These are phyloP conservation scores for Boletus rufocinnamomeus DNA, from an alignment of 768 basidiomycete species.

Conservation along the genomic window DNA sequence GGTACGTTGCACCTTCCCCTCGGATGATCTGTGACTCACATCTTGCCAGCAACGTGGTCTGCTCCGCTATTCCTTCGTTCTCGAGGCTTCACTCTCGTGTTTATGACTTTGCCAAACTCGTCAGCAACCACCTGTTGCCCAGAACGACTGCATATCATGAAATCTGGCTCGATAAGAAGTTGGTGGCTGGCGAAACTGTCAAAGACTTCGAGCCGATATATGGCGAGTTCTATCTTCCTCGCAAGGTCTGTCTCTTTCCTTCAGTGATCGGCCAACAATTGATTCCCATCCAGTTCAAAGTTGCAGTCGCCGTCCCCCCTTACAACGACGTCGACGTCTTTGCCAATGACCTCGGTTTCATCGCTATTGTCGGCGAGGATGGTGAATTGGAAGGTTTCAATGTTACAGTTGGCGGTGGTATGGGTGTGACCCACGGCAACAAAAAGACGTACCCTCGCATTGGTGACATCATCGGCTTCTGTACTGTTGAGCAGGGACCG, in stretches of 20 bases:
- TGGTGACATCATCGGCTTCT: slow-evolving; percentile 90
- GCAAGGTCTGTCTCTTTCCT: slow-evolving; percentile 63
- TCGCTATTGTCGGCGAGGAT: slow-evolving; percentile 79
- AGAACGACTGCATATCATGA: slow-evolving; percentile 95
- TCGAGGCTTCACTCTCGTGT: slow-evolving; percentile 86
- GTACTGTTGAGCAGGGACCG: slow-evolving; percentile 81
- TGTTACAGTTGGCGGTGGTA: slow-evolving; percentile 91
- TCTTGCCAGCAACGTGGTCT: slow-evolving; percentile 75
- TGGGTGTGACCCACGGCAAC: slow-evolving; percentile 99
- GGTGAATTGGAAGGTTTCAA: slow-evolving; percentile 92
- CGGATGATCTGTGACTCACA: slow-evolving; percentile 6
- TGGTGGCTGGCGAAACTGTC: slow-evolving; percentile 90
- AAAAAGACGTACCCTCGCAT: slow-evolving; percentile 97
- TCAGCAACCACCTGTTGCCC: slow-evolving; percentile 87
- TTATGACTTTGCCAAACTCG: slow-evolving; percentile 77
- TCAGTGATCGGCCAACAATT: background rate
- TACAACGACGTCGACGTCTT: slow-evolving; percentile 96
- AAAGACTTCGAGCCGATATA: slow-evolving; percentile 98
- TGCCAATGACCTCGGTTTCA: slow-evolving; percentile 95
- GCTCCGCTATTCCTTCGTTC: slow-evolving; percentile 85
- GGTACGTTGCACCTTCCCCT: slow-evolving; percentile 44
- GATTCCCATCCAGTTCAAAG: slow-evolving; percentile 73
- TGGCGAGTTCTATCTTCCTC: slow-evolving; percentile 94
- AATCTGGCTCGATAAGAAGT: slow-evolving; percentile 98
- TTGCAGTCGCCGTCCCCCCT: slow-evolving; percentile 94